These are phyloP conservation scores for Marasmius fiardii DNA, from an alignment of 1,284 basidiomycete genomes.

Conservation along the genomic window DNA sequence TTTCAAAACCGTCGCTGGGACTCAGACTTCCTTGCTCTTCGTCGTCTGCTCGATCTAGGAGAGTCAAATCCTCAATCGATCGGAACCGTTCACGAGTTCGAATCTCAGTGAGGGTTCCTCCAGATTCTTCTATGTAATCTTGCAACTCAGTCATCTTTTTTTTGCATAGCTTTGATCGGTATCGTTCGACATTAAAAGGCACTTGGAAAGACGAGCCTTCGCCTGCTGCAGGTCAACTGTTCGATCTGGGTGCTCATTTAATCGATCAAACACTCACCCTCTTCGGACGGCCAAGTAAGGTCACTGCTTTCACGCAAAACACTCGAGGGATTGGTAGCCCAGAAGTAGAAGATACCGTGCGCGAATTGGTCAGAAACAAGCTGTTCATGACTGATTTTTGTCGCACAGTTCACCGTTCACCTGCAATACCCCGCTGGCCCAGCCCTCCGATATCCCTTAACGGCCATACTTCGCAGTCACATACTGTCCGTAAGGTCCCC, in stretches of 20 bases:
- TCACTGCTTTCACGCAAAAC: conserved; percentile 73
- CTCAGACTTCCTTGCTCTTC: conserved; percentile 77
- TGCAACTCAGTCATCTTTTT: background rate
- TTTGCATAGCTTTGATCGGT: conserved; percentile 70
- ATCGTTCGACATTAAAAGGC: conserved; percentile 62
- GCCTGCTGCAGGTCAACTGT: conserved; percentile 54
- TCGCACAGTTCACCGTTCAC: conserved; percentile 58
- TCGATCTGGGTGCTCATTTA: conserved; percentile 65
- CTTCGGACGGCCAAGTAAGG: conserved; percentile 70
- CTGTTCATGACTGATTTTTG: background rate
- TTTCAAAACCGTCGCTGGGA: conserved; percentile 87
- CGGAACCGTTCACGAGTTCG: conserved; percentile 70
- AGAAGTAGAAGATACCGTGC: conserved; percentile 66
- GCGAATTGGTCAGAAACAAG: conserved; percentile 17
- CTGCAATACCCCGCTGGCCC: conserved; percentile 52
- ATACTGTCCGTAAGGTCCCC: conserved; percentile 62
- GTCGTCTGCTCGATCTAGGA: conserved; percentile 58
- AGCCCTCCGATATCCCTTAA: conserved; percentile 52
- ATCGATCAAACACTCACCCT: conserved; percentile 78
- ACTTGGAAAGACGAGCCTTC: conserved; percentile 66
- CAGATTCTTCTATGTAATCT: background rate
- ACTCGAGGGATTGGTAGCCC: conserved; percentile 58
- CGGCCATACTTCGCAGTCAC: conserved; percentile 65
- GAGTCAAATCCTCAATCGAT: conserved; percentile 47
- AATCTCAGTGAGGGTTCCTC: conserved; percentile 55